Conservation (phyloP, 345 rosid species). For the Brassica juncea region DNA sequence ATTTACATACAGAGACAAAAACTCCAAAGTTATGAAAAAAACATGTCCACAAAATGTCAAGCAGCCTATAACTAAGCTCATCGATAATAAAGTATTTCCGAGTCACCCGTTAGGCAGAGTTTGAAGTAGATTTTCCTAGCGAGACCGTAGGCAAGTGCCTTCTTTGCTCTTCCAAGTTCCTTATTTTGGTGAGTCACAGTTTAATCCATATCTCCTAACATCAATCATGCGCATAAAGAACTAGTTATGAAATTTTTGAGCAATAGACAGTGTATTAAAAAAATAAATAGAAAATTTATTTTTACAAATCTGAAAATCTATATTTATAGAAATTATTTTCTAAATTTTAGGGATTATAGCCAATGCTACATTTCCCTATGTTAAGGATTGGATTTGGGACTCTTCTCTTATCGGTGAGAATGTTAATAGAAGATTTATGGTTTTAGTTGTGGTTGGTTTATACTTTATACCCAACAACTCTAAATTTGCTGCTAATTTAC, state of each 20-base stretch:
- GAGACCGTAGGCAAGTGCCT: slow-evolving; percentile 81
- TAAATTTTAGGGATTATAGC: background rate
- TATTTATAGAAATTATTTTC: background rate
- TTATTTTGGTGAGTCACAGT: slow-evolving; percentile 67
- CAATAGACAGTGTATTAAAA: background rate
- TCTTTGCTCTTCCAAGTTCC: slow-evolving; percentile 79
- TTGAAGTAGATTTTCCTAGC: slow-evolving; percentile 70
- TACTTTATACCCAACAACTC: background rate
- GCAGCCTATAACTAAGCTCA: slow-evolving; percentile 28
- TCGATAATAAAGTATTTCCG: background rate
- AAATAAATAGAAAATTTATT: background rate
- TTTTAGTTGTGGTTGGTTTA: background rate
- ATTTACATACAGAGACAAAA: slow-evolving; percentile 56
- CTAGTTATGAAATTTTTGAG: background rate
- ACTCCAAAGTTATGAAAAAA: background rate
- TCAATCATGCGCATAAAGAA: slow-evolving; percentile 55
- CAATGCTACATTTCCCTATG: background rate
- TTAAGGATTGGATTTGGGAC: background rate
- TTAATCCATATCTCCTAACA: slow-evolving; percentile 81
- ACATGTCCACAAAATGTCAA: slow-evolving; percentile 27
- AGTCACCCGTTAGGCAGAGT: slow-evolving; percentile 33
- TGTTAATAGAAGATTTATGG: background rate
- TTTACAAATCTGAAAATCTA: background rate
- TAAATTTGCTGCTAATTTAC: background rate
- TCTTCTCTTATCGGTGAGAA: slow-evolving; percentile 13